A percentile compares a stretch with the other conserved stretches of the same genome.
phyloP scores from a whole-genome alignment of 2,329 filamentous ascomycete species.

The Aspergillus chevalieri region DNA sequence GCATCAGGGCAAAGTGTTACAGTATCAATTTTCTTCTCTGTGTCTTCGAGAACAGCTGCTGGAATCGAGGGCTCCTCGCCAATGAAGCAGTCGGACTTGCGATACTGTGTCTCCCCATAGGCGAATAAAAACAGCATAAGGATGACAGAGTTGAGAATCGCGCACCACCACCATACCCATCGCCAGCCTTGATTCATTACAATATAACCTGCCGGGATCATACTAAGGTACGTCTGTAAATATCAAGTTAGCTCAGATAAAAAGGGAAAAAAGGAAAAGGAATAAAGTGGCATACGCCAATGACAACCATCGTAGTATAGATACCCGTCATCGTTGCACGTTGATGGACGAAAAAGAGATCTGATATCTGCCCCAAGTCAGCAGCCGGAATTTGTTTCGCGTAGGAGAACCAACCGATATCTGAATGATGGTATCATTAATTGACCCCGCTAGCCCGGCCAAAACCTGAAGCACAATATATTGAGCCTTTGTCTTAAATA shows the following conservation, averaged over 20 bases:
- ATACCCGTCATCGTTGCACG: conserved; percentile 5
- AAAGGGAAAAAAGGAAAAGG: no score
- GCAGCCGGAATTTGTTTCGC: not conserved
- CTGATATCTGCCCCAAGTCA: conserved; percentile 3
- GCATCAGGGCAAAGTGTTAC: not conserved
- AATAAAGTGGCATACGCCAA: not conserved
- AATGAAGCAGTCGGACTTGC: not conserved
- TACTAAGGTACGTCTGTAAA: conserved; percentile 1
- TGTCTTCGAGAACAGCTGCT: not conserved
- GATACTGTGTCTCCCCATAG: conserved; percentile 41
- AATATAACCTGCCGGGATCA: conserved; percentile 22
- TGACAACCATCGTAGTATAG: not conserved
- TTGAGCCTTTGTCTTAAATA: not conserved
- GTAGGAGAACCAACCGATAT: conserved; percentile 3
- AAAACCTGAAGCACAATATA: conserved; percentile 5
- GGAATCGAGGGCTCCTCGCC: not conserved
- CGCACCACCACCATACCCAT: conserved; percentile 47
- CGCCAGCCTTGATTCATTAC: conserved; percentile 43
- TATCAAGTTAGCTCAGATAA: no score
- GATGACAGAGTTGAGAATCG: conserved; percentile 36
- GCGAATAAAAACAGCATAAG: conserved; percentile 40
- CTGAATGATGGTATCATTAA: conserved; percentile 9
- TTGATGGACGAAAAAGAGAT: conserved; percentile 10
- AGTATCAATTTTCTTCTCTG: not conserved
- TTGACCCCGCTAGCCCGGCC: conserved; percentile 4